Evolutionary conservation across 345 rosid genomes (phyloP).

Genomic region (Anacardium occidentale): DNA sequence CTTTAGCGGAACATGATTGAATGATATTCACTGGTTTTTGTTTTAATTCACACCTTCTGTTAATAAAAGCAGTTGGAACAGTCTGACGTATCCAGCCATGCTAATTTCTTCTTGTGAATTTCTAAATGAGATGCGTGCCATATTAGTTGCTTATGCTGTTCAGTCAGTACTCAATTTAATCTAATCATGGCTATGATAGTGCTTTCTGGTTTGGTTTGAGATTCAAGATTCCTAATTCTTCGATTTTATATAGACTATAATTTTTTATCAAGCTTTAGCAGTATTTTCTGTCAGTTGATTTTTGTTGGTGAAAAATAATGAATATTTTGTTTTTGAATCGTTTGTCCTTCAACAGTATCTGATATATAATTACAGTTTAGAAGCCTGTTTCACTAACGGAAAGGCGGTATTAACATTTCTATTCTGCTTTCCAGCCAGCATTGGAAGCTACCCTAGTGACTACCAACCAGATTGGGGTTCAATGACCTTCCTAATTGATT

Average conservation of each 20-base stretch:
- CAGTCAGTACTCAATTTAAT: neutral
- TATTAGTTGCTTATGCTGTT: slow-evolving; percentile 3
- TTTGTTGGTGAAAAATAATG: slow-evolving; percentile 1
- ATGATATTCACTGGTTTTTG: neutral
- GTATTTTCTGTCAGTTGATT: neutral
- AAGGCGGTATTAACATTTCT: slow-evolving; percentile 7
- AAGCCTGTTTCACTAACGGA: neutral
- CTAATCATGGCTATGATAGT: neutral
- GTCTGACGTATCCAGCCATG: neutral
- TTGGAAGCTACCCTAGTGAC: slow-evolving; percentile 47
- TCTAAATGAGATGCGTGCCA: neutral
- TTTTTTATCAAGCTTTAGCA: neutral
- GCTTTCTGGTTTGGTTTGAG: neutral
- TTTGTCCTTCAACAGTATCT: neutral
- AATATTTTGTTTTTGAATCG: neutral
- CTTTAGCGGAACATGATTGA: neutral
- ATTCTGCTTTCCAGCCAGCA: slow-evolving; percentile 44
- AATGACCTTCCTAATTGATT: slow-evolving; percentile 78
- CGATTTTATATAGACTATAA: neutral
- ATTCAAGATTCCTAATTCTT: neutral
- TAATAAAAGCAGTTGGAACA: neutral
- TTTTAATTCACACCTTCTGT: neutral
- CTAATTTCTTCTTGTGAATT: neutral
- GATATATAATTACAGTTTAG: neutral
- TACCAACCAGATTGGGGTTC: slow-evolving; percentile 77